Percentiles rank a stretch among this genome's conserved stretches.
phyloP scores from a whole-genome alignment of 1,284 basidiomycete genomes.

The Malassezia obtusa region DNA sequence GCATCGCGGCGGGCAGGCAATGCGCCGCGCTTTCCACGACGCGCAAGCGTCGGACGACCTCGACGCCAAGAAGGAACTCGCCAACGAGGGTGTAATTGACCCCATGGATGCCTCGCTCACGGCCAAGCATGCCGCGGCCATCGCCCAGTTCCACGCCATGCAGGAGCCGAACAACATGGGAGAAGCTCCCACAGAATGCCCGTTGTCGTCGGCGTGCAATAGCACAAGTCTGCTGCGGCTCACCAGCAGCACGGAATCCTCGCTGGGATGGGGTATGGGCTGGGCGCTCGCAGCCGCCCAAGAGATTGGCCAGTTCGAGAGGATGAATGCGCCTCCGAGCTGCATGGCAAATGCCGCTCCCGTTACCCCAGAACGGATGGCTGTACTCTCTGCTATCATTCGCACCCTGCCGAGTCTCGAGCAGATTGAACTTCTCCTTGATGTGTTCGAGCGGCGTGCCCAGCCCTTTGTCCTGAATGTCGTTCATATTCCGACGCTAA shows the following conservation, averaged over 20 bases:
- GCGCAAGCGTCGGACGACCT: not conserved
- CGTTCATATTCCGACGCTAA: slow-evolving; percentile 30
- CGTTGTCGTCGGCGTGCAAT: slow-evolving; percentile 12
- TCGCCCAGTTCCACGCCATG: not conserved
- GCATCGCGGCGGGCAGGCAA: not conserved
- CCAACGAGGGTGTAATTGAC: not conserved
- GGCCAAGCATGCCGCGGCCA: not conserved
- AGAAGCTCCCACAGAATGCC: not conserved
- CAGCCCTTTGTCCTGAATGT: slow-evolving; percentile 29
- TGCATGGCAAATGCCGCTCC: too few species aligned
- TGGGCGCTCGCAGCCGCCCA: slow-evolving; percentile 41
- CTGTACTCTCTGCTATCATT: slow-evolving; percentile 36
- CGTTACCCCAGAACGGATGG: slow-evolving; percentile 26
- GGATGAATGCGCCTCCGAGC: not conserved
- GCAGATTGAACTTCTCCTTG: slow-evolving; percentile 31
- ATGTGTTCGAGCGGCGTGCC: slow-evolving; percentile 30
- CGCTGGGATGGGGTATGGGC: slow-evolving; percentile 43
- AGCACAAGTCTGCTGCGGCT: slow-evolving; percentile 27
- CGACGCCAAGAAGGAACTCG: not conserved
- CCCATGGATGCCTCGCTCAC: not conserved
- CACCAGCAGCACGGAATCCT: slow-evolving; percentile 34
- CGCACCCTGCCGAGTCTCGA: slow-evolving; percentile 30
- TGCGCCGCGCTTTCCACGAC: slow-evolving; percentile 8
- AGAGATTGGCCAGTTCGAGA: slow-evolving; percentile 13
- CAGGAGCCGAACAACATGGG: not conserved